phyloP scores from a whole-genome alignment of 441 rosid genomes.

The Aleurites moluccanus region DNA sequence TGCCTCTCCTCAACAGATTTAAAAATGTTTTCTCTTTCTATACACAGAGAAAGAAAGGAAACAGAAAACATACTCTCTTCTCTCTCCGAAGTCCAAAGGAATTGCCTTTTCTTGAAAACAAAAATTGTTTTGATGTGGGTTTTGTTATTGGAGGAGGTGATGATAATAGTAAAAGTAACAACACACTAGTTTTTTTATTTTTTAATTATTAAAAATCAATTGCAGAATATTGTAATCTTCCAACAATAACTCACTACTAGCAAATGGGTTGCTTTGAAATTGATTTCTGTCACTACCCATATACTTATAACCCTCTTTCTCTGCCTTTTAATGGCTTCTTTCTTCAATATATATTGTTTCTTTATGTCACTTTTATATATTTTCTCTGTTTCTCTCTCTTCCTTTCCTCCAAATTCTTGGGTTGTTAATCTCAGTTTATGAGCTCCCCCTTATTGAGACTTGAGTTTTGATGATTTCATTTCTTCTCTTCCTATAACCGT shows the following conservation, averaged over 20 bases:
- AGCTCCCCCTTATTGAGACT: slow-evolving; percentile 17
- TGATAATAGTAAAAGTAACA: slow-evolving; percentile 9
- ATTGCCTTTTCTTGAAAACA: slow-evolving; percentile 25
- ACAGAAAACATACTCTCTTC: slow-evolving; percentile 10
- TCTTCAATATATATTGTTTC: slow-evolving; percentile 11
- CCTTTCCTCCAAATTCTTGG: slow-evolving; percentile 36
- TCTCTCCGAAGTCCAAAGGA: slow-evolving; percentile 12
- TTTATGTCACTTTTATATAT: neutral
- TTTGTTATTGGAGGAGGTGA: slow-evolving; percentile 23
- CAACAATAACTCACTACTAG: slow-evolving; percentile 8
- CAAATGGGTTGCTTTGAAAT: slow-evolving; percentile 31
- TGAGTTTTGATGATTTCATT: slow-evolving; percentile 12
- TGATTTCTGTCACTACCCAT: slow-evolving; percentile 23
- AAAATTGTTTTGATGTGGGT: slow-evolving; percentile 23
- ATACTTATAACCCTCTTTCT: slow-evolving; percentile 11
- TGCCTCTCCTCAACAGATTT: neutral
- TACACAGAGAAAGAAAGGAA: neutral
- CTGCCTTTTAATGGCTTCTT: slow-evolving; percentile 27
- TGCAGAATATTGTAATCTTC: slow-evolving; percentile 9
- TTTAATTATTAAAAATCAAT: slow-evolving; percentile 12
- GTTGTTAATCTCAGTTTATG: slow-evolving; percentile 21
- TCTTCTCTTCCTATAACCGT: slow-evolving; percentile 27
- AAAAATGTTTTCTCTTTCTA: neutral
- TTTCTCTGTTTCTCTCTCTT: slow-evolving; percentile 29
- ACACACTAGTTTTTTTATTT: neutral